A percentile compares a stretch with the other conserved stretches of the same genome.
Conservation (phyloP, 805 yeast genomes). For the Monosporozyma unispora region DNA sequence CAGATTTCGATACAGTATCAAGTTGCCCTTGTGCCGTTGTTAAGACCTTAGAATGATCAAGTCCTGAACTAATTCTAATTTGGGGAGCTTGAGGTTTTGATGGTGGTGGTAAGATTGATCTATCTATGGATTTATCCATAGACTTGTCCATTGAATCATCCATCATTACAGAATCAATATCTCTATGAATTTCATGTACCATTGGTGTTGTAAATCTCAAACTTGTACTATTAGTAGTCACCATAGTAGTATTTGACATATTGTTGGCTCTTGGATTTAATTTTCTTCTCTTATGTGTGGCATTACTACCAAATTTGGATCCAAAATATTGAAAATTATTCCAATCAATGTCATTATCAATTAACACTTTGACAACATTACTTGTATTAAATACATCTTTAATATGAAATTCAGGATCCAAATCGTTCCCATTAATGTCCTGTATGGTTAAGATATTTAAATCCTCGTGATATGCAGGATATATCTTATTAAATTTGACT, state of each 20-base stretch:
- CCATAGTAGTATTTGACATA: not conserved
- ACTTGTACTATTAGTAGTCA: constrained; percentile 1
- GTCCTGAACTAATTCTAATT: constrained; percentile 26
- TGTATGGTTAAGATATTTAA: constrained; percentile 50
- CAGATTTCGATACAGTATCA: constrained; percentile 29
- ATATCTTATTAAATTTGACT: constrained; percentile 48
- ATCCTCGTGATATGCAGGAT: constrained; percentile 47
- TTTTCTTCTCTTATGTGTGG: constrained; percentile 11
- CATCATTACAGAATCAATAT: constrained; percentile 2
- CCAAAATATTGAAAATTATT: constrained; percentile 14
- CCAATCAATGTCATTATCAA: constrained; percentile 33
- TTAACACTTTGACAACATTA: constrained; percentile 38
- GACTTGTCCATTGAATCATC: constrained; percentile 10
- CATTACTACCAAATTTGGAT: not conserved
- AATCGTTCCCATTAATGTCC: constrained; percentile 57
- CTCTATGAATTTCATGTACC: constrained; percentile 30
- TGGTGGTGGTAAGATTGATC: constrained; percentile 28
- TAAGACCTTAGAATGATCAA: constrained; percentile 23
- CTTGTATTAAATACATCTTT: constrained; percentile 51
- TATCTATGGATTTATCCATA: constrained; percentile 15
- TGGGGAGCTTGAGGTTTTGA: constrained; percentile 28
- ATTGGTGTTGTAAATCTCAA: constrained; percentile 31
- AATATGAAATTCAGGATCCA: constrained; percentile 66
- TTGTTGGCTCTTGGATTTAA: constrained; percentile 10
- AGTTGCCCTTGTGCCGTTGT: constrained; percentile 13